phyloP scores from a whole-genome alignment of 148 eudicot genomes.

The Chenopodium quinoa region DNA sequence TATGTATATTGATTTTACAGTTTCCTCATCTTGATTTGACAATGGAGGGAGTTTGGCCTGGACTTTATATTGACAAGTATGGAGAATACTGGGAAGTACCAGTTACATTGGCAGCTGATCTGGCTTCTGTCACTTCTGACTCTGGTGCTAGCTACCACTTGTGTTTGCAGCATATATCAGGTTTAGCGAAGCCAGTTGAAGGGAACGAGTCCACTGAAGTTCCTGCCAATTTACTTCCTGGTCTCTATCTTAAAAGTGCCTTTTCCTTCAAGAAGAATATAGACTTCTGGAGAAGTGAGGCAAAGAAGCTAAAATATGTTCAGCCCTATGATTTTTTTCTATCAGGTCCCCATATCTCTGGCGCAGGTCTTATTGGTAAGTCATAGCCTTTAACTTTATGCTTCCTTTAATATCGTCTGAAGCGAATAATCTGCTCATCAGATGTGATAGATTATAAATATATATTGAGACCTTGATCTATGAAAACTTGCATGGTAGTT shows the following conservation, averaged over 20 bases:
- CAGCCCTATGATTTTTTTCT: conserved; percentile 77
- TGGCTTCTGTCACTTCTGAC: conserved; percentile 65
- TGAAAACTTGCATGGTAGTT: not conserved
- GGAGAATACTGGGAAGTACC: conserved; percentile 92
- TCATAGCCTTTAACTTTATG: not conserved
- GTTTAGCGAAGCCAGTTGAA: conserved; percentile 48
- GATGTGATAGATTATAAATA: not conserved
- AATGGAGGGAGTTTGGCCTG: conserved; percentile 68
- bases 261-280: conserved; percentile 55
- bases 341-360: conserved; percentile 79
- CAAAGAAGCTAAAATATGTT: conserved; percentile 65
- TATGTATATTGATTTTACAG: conserved; percentile 42
- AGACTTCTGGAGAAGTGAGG: conserved; percentile 75
- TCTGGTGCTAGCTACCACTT: conserved; percentile 69
- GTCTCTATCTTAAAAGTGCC: conserved; percentile 63
- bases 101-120: conserved; percentile 62
- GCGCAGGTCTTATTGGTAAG: conserved; percentile 71
- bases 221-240: conserved; percentile 54
- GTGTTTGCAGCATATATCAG: conserved; percentile 57
- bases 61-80: conserved; percentile 57
- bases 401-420: not conserved
- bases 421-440: not conserved
- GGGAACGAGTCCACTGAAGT: conserved; percentile 32
- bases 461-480: not conserved
- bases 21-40: conserved; percentile 64